Base-by-base conservation (phyloP, 495 filamentous ascomycete species). In the Xylaria palmicola region DNA sequence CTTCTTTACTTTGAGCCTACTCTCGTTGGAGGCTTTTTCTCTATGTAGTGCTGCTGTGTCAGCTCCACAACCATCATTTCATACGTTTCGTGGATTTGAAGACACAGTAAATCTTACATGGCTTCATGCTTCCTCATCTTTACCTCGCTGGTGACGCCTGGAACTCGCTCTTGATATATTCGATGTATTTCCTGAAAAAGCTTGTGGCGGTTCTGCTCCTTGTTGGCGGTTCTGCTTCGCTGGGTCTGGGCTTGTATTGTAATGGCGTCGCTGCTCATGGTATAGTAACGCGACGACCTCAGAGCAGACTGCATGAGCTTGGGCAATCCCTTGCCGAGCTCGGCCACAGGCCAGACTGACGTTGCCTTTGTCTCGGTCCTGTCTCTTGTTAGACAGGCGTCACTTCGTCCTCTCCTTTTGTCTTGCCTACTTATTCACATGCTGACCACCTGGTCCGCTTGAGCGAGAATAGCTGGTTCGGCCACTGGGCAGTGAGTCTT, bases 331-430 rank as follows among this genome's bases (percentile, higher is more conserved):
- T 77, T 75, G 10, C 86, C 65, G 29, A 96, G 76, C 29, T 84
- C 71, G 24, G 78, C 64, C 17, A 89, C 68, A 30, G 86, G 75
- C 82, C 75, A 75, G 83, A 78, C 70, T 75, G 90, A 72, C 15
- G 90, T 97, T 10, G 93, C 94, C 75, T 98, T 98, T 15, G 90
- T 90, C 72, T 93, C 94, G 26, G 95, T 91, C 74, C 94, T 98
- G 27, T 8, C 40, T 26, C 9, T 15, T 36, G 37, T 64, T 62
- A 70, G 68, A 17, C 36, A 47, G 47, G 43, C 36, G 10, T 6
- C 55, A n/a, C 36, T 39, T n/a, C 8, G 52, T 15, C 15, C 34
- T 36, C 26, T 22, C n/a, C 26, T 40, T 20, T 49, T 44, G 22
- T 34, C 57, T 36, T 43, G 50, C 59, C 60, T 79, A 97, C 93